phyloP scores from a whole-genome alignment of 768 basidiomycete species.

The Russula abietina region DNA sequence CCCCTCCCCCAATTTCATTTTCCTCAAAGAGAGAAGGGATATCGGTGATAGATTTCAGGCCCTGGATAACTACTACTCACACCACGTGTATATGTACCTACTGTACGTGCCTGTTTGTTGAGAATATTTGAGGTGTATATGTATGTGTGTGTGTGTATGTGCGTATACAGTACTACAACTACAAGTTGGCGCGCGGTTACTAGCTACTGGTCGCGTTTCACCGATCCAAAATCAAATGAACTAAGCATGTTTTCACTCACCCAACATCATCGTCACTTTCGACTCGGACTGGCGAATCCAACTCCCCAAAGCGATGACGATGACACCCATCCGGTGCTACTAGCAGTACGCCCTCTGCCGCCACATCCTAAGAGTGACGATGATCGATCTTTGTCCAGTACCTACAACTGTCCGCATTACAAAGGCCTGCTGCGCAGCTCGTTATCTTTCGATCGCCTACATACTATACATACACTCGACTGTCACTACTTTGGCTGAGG shows the following conservation, averaged over 20 bases:
- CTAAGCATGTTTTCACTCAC: neutral
- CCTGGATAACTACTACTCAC: neutral
- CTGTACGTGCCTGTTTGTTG: neutral
- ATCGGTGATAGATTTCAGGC: constrained; percentile 13
- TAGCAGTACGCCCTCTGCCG: neutral
- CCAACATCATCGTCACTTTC: neutral
- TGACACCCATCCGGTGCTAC: too few species aligned
- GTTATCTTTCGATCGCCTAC: constrained; percentile 11
- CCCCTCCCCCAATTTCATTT: neutral
- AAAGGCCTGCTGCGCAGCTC: constrained; percentile 6
- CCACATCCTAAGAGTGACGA: neutral
- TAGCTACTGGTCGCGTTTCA: neutral
- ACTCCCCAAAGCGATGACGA: neutral
- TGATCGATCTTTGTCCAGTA: neutral
- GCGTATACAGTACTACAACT: neutral
- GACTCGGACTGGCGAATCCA: neutral
- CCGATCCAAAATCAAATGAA: neutral
- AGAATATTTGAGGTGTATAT: neutral
- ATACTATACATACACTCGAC: neutral
- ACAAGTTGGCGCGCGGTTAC: neutral
- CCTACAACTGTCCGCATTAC: neutral
- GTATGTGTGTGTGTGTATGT: neutral
- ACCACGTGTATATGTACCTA: constrained; percentile 3
- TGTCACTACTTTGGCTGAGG: neutral
- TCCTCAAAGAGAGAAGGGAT: neutral